Conservation (phyloP, 2,329 filamentous ascomycete species). For the Allantophomopsis lycopodina region DNA sequence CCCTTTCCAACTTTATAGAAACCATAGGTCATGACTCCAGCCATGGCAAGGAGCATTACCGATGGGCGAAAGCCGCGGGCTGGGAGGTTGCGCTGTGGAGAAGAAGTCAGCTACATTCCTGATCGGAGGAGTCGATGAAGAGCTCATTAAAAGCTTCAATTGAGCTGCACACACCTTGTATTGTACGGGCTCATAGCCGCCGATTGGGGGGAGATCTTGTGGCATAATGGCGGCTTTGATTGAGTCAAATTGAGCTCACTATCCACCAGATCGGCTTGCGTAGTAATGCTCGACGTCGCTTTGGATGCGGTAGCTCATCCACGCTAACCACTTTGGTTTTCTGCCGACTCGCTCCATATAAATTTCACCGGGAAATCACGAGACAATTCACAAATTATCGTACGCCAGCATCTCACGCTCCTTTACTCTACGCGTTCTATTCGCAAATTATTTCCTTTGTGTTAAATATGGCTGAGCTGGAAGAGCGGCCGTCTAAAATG, state of each 20-base stretch:
- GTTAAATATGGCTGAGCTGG: slow-evolving; percentile 13
- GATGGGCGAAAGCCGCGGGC: slow-evolving; percentile 79
- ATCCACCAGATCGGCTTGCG: too few species aligned
- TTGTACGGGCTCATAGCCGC: slow-evolving; percentile 93
- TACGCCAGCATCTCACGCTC: not conserved
- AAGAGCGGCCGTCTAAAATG: slow-evolving; percentile 16
- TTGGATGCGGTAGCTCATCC: not conserved
- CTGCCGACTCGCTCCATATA: too few species aligned
- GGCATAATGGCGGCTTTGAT: slow-evolving; percentile 50
- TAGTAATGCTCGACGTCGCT: not conserved
- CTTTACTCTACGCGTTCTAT: not conserved
- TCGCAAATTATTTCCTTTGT: not conserved
- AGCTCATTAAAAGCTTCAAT: not conserved
- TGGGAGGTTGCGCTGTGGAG: slow-evolving; percentile 70
- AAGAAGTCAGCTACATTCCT: not conserved
- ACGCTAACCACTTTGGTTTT: not conserved
- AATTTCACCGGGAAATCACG: too few species aligned
- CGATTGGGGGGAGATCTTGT: slow-evolving; percentile 92
- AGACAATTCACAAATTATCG: not conserved
- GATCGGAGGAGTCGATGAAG: not conserved
- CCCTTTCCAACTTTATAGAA: slow-evolving; percentile 79
- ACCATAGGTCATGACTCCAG: slow-evolving; percentile 71
- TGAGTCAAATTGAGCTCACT: too few species aligned
- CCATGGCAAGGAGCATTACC: slow-evolving; percentile 64
- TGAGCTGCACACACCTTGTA: slow-evolving; percentile 60